These are phyloP conservation scores for Musa itinerans DNA, from an alignment of 176 grass and related monocot species.

Conservation along the genomic window DNA sequence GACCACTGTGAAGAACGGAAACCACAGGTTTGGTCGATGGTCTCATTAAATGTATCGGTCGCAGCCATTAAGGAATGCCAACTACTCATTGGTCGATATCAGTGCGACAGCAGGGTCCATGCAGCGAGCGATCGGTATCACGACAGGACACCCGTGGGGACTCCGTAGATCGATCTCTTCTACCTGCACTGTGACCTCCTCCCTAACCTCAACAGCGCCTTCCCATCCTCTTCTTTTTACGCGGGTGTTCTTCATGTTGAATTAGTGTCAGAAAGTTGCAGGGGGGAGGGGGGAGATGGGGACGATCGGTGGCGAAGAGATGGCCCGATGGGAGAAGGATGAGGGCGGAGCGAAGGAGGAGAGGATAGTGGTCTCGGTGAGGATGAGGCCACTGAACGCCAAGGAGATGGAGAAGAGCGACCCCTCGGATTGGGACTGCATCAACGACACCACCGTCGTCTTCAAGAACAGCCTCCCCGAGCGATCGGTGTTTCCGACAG, in stretches of 20 bases:
- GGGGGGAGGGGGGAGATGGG: slow-evolving; percentile 8
- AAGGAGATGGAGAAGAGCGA: slow-evolving; percentile 66
- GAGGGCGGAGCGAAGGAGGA: slow-evolving; percentile 35
- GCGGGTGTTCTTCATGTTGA: not conserved
- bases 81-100: too few species aligned
- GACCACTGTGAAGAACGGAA: too few species aligned
- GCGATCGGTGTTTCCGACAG: slow-evolving; percentile 49
- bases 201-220: not conserved
- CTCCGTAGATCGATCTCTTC: not conserved
- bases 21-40: too few species aligned
- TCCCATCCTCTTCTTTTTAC: not conserved
- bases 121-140: too few species aligned
- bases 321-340: slow-evolving; percentile 26
- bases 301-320: slow-evolving; percentile 29
- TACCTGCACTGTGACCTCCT: not conserved
- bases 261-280: not conserved
- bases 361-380: slow-evolving; percentile 72
- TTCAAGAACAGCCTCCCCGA: slow-evolving; percentile 62
- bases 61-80: too few species aligned
- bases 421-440: slow-evolving; percentile 60
- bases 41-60: too few species aligned
- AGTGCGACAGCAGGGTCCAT: too few species aligned
- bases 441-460: slow-evolving; percentile 44
- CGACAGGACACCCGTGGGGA: too few species aligned
- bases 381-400: slow-evolving; percentile 58